These are phyloP conservation scores for Didymella arachidicola DNA, from an alignment of 2,329 filamentous ascomycete species.

Conservation along the genomic window DNA sequence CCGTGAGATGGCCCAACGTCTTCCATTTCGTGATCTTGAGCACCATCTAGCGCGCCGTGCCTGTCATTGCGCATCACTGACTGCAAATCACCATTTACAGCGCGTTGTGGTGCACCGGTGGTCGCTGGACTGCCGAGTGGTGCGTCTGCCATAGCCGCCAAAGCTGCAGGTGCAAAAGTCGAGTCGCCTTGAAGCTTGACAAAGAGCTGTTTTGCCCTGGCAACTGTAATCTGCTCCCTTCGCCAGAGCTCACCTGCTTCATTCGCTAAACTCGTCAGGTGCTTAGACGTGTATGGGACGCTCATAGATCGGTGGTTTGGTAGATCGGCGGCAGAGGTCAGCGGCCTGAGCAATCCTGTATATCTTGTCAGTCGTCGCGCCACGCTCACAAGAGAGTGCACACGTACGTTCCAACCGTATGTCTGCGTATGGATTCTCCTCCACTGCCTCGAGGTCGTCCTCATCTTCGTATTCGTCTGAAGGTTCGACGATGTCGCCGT, in stretches of 20 bases:
- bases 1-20: constrained; percentile 34
- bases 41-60: constrained; percentile 24
- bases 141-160: constrained; percentile 57
- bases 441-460: constrained; percentile 65
- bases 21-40: constrained; percentile 42
- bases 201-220: constrained; percentile 76
- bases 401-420: constrained; percentile 73
- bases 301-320: constrained; percentile 77
- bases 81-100: constrained; percentile 22
- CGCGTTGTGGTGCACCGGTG: constrained; percentile 20
- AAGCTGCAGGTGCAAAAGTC: constrained; percentile 66
- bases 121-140: constrained; percentile 30
- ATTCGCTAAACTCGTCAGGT: constrained; percentile 72
- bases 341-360: constrained; percentile 74
- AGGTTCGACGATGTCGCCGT: constrained; percentile 78
- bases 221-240: constrained; percentile 75
- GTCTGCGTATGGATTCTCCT: constrained; percentile 77
- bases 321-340: constrained; percentile 77
- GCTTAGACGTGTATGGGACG: constrained; percentile 75
- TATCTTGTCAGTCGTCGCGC: constrained; percentile 3
- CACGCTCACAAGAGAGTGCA: background rate
- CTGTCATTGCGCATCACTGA: constrained; percentile 21
- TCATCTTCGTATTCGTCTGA: constrained; percentile 74
- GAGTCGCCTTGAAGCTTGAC: constrained; percentile 78
- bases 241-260: constrained; percentile 76